phyloP scores from a whole-genome alignment of 1,284 basidiomycete species.

The Microbotryum saponariae region DNA sequence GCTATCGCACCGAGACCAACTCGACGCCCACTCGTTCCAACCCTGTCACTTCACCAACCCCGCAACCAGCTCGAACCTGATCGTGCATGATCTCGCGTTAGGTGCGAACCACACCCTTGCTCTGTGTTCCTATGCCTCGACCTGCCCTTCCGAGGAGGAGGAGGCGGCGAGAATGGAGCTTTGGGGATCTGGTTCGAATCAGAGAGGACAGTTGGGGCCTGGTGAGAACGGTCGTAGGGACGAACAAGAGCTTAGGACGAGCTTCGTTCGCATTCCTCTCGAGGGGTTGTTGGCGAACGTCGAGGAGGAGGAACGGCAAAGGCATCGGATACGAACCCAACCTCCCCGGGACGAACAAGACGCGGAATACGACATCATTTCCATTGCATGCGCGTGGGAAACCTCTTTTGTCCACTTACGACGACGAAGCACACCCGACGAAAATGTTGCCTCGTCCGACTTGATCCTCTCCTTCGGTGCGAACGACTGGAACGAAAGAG shows the following conservation, averaged over 20 bases:
- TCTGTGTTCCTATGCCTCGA: conserved; percentile 36
- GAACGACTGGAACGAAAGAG: conserved; percentile 69
- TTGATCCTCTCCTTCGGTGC: conserved; percentile 69
- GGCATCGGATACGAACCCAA: neutral
- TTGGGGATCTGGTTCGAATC: conserved; percentile 19
- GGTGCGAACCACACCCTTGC: conserved; percentile 62
- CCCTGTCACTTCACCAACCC: conserved; percentile 39
- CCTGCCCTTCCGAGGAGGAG: too few relatives aligned
- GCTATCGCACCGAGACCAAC: conserved; percentile 57
- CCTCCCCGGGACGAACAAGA: neutral
- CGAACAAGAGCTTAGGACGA: neutral
- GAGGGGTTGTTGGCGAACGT: neutral
- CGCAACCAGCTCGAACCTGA: neutral
- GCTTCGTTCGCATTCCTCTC: neutral
- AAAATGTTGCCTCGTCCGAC: conserved; percentile 42
- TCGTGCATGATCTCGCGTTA: conserved; percentile 48
- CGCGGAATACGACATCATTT: neutral
- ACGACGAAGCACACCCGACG: neutral
- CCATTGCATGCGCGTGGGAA: conserved; percentile 14
- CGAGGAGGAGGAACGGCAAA: neutral
- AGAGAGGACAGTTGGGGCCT: conserved; percentile 13
- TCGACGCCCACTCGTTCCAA: conserved; percentile 51
- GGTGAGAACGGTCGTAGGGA: too few relatives aligned
- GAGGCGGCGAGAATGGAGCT: neutral
- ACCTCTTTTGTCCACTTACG: conserved; percentile 9